Conservation (phyloP, 805 yeast species). For the Wickerhamomyces pijperi region DNA sequence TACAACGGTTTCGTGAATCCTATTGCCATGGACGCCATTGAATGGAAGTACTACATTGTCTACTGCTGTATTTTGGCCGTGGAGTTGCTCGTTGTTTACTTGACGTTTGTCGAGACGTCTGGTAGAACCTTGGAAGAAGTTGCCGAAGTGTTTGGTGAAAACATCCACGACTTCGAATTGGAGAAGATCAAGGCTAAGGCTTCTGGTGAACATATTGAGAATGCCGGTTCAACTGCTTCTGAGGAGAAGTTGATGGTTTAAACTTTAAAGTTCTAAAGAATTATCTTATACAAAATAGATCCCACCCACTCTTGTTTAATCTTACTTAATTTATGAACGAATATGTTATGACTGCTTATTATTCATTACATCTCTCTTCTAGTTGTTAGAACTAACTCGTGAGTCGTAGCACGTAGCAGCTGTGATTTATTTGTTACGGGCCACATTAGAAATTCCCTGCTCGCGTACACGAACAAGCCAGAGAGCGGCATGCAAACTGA, state of each 20-base stretch:
- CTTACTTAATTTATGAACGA: too few species aligned
- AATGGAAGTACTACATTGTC: constrained; percentile 26
- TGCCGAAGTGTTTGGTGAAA: constrained; percentile 23
- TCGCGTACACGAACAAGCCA: too few species aligned
- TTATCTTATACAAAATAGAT: too few species aligned
- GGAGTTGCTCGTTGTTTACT: constrained; percentile 19
- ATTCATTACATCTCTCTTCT: too few species aligned
- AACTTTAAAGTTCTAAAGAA: too few species aligned
- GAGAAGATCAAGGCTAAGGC: constrained; percentile 10
- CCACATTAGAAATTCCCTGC: too few species aligned
- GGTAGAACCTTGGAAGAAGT: constrained; percentile 29
- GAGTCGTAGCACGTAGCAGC: too few species aligned
- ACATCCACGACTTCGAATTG: constrained; percentile 9
- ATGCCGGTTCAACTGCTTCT: constrained; percentile 2
- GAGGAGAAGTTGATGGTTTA: background rate
- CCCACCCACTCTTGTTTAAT: too few species aligned
- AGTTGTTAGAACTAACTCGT: too few species aligned
- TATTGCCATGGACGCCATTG: constrained; percentile 25
- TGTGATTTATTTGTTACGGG: too few species aligned
- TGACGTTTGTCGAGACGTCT: constrained; percentile 27
- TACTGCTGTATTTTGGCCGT: constrained; percentile 22
- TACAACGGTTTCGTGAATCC: constrained; percentile 26
- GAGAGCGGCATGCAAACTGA: too few species aligned
- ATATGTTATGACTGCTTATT: too few species aligned
- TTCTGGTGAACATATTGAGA: constrained; percentile 9